phyloP scores from a whole-genome alignment of 2,329 filamentous ascomycete genomes.

The Fusarium decemcellulare region DNA sequence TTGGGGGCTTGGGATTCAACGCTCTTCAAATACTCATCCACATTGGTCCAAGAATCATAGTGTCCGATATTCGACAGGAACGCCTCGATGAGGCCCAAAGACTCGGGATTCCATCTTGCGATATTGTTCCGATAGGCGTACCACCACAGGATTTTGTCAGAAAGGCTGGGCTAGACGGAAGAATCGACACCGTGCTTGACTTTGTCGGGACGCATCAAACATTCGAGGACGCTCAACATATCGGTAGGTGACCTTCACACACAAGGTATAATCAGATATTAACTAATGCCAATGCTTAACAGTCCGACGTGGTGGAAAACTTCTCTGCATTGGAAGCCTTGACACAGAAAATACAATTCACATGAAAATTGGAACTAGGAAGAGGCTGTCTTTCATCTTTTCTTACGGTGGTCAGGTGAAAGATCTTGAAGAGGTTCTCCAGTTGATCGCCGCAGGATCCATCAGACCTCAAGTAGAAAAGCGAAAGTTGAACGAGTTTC shows the following conservation, averaged over 20 bases:
- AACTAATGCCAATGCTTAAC: neutral
- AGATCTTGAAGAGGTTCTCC: conserved; percentile 54
- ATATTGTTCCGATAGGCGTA: conserved; percentile 31
- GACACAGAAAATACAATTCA: conserved; percentile 56
- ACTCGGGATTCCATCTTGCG: conserved; percentile 15
- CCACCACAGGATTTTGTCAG: conserved; percentile 28
- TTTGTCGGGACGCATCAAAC: conserved; percentile 43
- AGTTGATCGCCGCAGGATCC: conserved; percentile 21
- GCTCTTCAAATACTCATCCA: conserved; percentile 34
- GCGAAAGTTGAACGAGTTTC: conserved; percentile 28
- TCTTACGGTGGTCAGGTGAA: conserved; percentile 58
- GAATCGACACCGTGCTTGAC: conserved; percentile 36
- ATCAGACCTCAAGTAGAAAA: conserved; percentile 33
- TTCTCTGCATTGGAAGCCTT: conserved; percentile 58
- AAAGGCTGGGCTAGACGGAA: conserved; percentile 6
- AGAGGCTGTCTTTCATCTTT: conserved; percentile 58
- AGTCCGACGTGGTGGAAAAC: conserved; percentile 47
- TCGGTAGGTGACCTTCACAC: conserved; percentile 16
- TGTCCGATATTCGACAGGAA: conserved; percentile 38
- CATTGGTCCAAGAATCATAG: conserved; percentile 32
- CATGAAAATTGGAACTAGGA: conserved; percentile 61
- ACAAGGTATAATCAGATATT: too few species aligned
- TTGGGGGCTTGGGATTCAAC: conserved; percentile 36
- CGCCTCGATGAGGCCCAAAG: conserved; percentile 30
- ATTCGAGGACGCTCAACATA: conserved; percentile 42